Base-by-base conservation (phyloP, 345 rosid genomes). In the Dipteronia dyeriana region DNA sequence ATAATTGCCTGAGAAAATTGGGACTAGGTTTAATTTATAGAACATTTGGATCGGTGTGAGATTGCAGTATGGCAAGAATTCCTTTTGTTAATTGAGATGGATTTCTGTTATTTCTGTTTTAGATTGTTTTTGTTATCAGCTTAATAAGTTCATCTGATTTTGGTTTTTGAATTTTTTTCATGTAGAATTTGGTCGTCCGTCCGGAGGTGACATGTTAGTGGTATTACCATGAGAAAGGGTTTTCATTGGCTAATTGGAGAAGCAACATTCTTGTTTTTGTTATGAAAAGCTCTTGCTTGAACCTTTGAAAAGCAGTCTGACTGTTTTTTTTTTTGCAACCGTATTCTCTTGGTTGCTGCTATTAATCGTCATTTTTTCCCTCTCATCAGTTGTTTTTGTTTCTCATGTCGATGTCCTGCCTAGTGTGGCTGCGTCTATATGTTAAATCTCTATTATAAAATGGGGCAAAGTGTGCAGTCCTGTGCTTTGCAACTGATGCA, bases 111-210 rank as follows among this genome's bases (percentile, higher is more conserved):
- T 51, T n/a, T 70, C 23, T 66, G 2, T 65, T 54, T 78, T 64
- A 12, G 66, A 79, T 22, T 57, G 2, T 26, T 8, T 16, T 14
- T 56, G 39, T 75, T 59, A 26, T 66, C 29, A 25, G 22, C 66
- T 29, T 71, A 17, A 59, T 25, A 66, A 29, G 5, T 43, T 71
- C 62, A 66, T 83, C 89, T 81, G 84, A 85, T 80, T 71, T 51
- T 11, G 20, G 49, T 79, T 70, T 78, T 73, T 74, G 67, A 19
- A 75, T 62, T 84, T 78, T 78, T 53, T 84, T 76, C 61, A 62
- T 78, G 49, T 84, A 93, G 98, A 88, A 92, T 83, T 90, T 76
- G 98, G 99, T 72, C n/a, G 79, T 90, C 94, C 0, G 95, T 87
- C 70, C 98, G 95, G 79, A 95, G 99, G 96, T 95, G 97, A 92